Base-by-base conservation (phyloP, 768 basidiomycete species). In the Pulveroboletus sp. region DNA sequence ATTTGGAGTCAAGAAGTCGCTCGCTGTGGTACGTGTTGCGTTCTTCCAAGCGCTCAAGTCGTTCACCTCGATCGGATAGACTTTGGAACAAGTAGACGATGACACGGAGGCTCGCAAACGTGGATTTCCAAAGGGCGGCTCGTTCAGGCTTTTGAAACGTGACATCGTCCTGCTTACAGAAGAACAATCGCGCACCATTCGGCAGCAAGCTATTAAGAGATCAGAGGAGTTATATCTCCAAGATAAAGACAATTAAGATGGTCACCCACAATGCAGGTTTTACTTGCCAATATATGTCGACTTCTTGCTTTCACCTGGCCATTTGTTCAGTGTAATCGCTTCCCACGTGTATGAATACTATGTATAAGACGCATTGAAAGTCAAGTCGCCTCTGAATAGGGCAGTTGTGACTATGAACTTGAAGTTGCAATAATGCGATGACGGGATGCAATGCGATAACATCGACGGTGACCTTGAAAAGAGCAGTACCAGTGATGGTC, bases 1-100 rank as follows among this genome's bases (percentile, higher is more conserved):
- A 3, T 91, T 92, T 65, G 90, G 91, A 10, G 90, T 88, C 20
- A 89, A 89, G 66, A 76, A 78, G 40, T 88, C 85, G 6, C 72
- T 94, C 23, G 76, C 91, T 17, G 79, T 90, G 55, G 89, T 90
- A 67, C 43, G 81, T 73, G 6, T 34, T n/a, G 10, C 17, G 7
- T 33, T 43, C 27, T 40, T 27, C 19, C 5, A 7, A 20, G 29
- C 1, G 34, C 7, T 42, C 27, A 36, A 21, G 52, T 47, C 21
- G 19, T 12, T 43, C 33, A 39, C 43, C 34, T 39, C 27, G 48
- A 24, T 29, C 17, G 35, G 10, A 43, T 60, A 85, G 84, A 74
- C 75, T 38, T 67, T 82, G 21, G 69, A 78, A 40, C 67, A 77
- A 16, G 64, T 90, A 24, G 67, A 75, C 1, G 81, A 88, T 50